Base-by-base conservation (phyloP, 1,139 yeast species). In the Hemisphaericaspora xylanilytica region DNA sequence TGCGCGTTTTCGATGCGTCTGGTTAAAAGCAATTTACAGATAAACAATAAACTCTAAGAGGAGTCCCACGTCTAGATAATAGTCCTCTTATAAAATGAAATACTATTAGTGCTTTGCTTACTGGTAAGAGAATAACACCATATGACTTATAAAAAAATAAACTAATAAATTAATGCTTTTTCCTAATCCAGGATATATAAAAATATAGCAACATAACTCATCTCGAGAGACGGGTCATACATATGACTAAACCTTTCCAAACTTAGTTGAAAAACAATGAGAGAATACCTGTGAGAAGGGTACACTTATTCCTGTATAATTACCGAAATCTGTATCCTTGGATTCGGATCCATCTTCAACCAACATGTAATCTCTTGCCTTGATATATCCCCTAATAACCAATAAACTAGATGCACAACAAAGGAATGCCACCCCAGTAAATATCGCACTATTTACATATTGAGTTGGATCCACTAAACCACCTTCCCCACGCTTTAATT, bases 401-500 rank as follows among this genome's bases (percentile, higher is more conserved):
- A 73, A 53, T 32, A 75, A 51, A 5, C 55, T 34, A 1, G 61
- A 15, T 1, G 74, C 65, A 29, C 77, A 69, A 2, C 58, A 75
- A n/a, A 72, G 40, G 49, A 73, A 78, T 4, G 75, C 61, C 3
- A 61, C 55, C 0, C 84, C 84, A 16, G 79, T 73, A 53, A 77
- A 79, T 3, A 78, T 67, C 0, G 80, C 62, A 30, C 81, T 75
- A 47, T 73, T 50, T 24, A 58, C 53, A 52, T 78, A 79, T 48
- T 70, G 77, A 1, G 60, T 52, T 3, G 81, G 77, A 41, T 62
- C 62, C 2, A 58, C 53, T 3, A 72, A 68, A 0, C 54, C 56
- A 0, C 64, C 67, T 4, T 37, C 40, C 1, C 64, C 61, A 8
- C 62, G 56, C 38, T 73, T 74, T 37, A 78, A 57, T 9, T 69